Percentiles rank a stretch among this genome's conserved stretches.
These are phyloP conservation scores for Stephania cephalantha DNA, from an alignment of 164 flowering plant species.

Conservation along the genomic window DNA sequence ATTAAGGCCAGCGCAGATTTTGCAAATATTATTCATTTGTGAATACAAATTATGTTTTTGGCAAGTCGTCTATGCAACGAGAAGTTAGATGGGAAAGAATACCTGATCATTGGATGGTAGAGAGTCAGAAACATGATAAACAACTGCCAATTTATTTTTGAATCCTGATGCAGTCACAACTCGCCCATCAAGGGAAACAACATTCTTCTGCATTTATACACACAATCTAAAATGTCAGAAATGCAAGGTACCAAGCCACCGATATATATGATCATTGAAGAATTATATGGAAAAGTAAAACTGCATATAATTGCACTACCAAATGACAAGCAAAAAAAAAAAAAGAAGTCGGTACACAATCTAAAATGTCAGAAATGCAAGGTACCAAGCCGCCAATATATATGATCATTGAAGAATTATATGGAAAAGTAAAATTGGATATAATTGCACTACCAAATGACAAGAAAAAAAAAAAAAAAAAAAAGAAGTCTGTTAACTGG, in stretches of 20 bases:
- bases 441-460: not conserved
- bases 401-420: not conserved
- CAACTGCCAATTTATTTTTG: slow-evolving; percentile 77
- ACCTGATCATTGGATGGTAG: slow-evolving; percentile 88
- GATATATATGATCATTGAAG: not conserved
- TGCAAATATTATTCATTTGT: not conserved
- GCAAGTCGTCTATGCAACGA: not conserved
- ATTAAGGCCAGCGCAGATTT: not conserved
- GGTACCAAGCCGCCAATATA: not conserved
- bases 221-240: not conserved
- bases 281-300: not conserved
- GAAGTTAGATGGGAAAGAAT: not conserved
- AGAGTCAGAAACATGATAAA: slow-evolving; percentile 67
- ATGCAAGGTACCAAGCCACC: not conserved
- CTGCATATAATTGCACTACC: not conserved
- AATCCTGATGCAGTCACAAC: slow-evolving; percentile 89
- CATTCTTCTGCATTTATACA: slow-evolving; percentile 45
- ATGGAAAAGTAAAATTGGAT: not conserved
- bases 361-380: not conserved
- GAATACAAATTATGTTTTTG: not conserved
- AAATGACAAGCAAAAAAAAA: not conserved
- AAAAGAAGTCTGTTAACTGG: too few relatives aligned
- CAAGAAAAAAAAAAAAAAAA: too few relatives aligned
- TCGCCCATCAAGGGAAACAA: slow-evolving; percentile 86
- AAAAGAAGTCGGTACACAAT: not conserved